Conservation (phyloP, 805 yeast genomes). For the Kluyveromyces dobzhanskii region DNA sequence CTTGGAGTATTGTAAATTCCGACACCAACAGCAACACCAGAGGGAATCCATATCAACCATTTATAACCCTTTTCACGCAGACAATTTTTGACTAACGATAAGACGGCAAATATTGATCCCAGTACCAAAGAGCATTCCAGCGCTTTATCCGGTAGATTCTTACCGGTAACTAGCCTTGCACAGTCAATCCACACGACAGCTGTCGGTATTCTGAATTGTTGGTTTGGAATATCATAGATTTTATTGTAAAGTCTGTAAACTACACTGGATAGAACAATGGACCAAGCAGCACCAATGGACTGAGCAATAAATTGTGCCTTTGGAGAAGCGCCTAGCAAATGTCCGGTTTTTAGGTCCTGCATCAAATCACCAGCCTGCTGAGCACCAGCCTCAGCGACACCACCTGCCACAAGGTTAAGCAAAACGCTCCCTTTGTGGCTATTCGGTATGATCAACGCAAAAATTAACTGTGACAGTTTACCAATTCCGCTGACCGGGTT, state of each 20-base stretch:
- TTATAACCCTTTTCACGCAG: constrained; percentile 38
- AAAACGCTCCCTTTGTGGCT: constrained; percentile 73
- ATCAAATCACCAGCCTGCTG: constrained; percentile 97
- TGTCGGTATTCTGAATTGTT: constrained; percentile 81
- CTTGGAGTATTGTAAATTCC: constrained; percentile 93
- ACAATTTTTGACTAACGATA: constrained; percentile 57
- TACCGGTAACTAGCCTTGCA: constrained; percentile 84
- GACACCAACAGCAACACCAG: constrained; percentile 95
- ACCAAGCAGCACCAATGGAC: constrained; percentile 78
- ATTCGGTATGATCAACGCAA: constrained; percentile 72
- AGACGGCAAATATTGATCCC: constrained; percentile 59
- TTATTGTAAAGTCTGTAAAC: constrained; percentile 77
- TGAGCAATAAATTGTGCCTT: constrained; percentile 88
- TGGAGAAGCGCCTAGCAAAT: constrained; percentile 84
- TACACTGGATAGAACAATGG: constrained; percentile 66
- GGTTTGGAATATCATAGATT: constrained; percentile 80
- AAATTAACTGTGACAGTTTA: constrained; percentile 79
- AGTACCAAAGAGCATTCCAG: constrained; percentile 48
- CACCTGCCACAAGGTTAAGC: constrained; percentile 88
- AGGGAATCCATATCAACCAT: constrained; percentile 54
- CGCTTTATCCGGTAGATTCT: constrained; percentile 80
- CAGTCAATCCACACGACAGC: constrained; percentile 97
- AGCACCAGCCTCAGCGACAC: constrained; percentile 97
- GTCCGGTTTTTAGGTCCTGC: constrained; percentile 96
- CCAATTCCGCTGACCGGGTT: constrained; percentile 98